Conservation (phyloP, 495 filamentous ascomycete species). For the Penicillium egyptiacum region DNA sequence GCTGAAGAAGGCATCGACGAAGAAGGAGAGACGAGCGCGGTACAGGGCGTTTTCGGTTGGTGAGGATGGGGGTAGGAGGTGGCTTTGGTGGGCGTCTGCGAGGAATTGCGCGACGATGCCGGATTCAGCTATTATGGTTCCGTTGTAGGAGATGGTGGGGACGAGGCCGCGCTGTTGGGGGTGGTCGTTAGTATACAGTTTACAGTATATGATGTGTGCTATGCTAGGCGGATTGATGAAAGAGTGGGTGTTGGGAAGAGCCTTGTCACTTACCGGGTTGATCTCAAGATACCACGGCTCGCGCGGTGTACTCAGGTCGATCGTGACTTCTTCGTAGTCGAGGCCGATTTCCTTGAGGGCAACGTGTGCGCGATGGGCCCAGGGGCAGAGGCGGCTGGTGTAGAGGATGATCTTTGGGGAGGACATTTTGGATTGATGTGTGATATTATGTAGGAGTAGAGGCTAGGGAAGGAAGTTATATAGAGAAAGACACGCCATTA, state of each 20-base stretch:
- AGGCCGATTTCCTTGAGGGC: conserved; percentile 69
- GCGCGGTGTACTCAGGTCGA: conserved; percentile 70
- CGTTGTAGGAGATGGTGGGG: conserved; percentile 68
- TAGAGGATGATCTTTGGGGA: conserved; percentile 60
- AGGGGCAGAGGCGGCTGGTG: conserved; percentile 77
- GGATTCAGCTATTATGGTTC: conserved; percentile 71
- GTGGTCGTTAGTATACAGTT: conserved; percentile 8
- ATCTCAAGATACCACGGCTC: conserved; percentile 82
- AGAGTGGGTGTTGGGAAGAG: neutral
- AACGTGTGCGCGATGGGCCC: conserved; percentile 81
- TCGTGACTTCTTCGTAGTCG: conserved; percentile 75
- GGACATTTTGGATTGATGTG: conserved; percentile 27
- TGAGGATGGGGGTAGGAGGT: conserved; percentile 42
- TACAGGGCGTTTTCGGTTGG: conserved; percentile 46
- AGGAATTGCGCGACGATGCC: conserved; percentile 77
- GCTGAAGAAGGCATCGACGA: conserved; percentile 69
- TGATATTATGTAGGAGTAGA: neutral
- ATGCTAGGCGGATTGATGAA: neutral
- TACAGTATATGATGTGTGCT: neutral
- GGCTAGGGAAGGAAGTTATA: neutral
- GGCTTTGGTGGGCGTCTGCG: conserved; percentile 55
- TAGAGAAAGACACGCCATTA: conserved; percentile 16
- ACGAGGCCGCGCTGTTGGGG: conserved; percentile 66
- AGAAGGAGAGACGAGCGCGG: conserved; percentile 72
- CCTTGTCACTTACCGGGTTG: conserved; percentile 60